phyloP scores from a whole-genome alignment of 306 rosid genomes.

The Pyrus pyrifolia region DNA sequence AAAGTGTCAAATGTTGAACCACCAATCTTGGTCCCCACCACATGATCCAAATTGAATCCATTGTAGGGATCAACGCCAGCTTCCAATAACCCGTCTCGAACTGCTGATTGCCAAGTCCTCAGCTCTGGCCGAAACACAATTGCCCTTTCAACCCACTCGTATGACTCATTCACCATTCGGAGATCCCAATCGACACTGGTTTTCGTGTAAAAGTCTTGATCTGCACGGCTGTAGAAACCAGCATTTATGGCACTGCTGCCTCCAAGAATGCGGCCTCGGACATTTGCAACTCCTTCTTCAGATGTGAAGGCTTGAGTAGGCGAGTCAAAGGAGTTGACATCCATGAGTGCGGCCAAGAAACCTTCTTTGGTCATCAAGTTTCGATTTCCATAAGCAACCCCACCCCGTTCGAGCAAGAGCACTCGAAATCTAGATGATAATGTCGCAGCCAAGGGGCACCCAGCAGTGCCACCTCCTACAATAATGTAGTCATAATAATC shows the following conservation, averaged over 20 bases:
- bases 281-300: slow-evolving; percentile 83
- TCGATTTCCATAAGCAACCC: slow-evolving; percentile 27
- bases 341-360: slow-evolving; percentile 55
- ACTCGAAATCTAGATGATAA: slow-evolving; percentile 47
- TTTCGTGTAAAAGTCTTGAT: slow-evolving; percentile 35
- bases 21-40: slow-evolving; percentile 70
- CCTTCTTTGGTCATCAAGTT: slow-evolving; percentile 74
- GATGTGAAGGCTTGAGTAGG: slow-evolving; percentile 68
- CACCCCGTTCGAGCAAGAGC: slow-evolving; percentile 74
- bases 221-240: slow-evolving; percentile 89
- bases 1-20: slow-evolving; percentile 69
- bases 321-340: slow-evolving; percentile 32
- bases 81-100: slow-evolving; percentile 71
- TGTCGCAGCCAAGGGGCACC: slow-evolving; percentile 88
- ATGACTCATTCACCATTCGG: slow-evolving; percentile 54
- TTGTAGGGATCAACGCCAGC: slow-evolving; percentile 73
- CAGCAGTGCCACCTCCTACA: slow-evolving; percentile 91
- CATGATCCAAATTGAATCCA: slow-evolving; percentile 66
- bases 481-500: slow-evolving; percentile 86
- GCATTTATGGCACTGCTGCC: slow-evolving; percentile 94
- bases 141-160: slow-evolving; percentile 69
- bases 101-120: slow-evolving; percentile 70
- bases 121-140: slow-evolving; percentile 61
- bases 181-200: slow-evolving; percentile 51
- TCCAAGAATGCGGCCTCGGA: slow-evolving; percentile 86